Base-by-base conservation (phyloP, 2,329 filamentous ascomycete genomes). In the Pseudomassariella vexata region DNA sequence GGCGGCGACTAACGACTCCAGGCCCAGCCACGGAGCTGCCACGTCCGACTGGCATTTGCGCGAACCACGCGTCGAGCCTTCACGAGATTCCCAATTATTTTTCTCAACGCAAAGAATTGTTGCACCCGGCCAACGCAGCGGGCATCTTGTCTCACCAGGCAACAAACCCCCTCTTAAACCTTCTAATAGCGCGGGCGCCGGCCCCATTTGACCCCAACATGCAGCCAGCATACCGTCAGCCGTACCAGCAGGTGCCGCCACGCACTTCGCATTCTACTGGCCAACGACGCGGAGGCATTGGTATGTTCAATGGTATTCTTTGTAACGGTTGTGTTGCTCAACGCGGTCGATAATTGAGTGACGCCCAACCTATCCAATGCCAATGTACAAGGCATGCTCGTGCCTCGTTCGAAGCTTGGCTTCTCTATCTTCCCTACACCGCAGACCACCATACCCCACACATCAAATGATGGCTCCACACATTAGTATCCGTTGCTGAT, bases 171-270 rank as follows among this genome's bases (percentile, higher is more conserved):
- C 11, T 10, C 16, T 16, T 23, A 20, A 17, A 18, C 11, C 19
- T 15, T 28, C 17, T 11, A 15, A n/a, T n/a, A n/a, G n/a, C 16
- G 12, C 25, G 28, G 23, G 19, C 19, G 17, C 19, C 30, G 24
- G 12, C 8, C 24, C 10, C 5, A 17, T 25, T 30, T 36, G 31
- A 21, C 34, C 34, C 38, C 49, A 63, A 49, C 46, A 74, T 75
- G 70, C 70, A 74, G 57, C 57, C 60, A 36, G 66, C 70, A 43
- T 74, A 69, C 50, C 69, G 70, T 41, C 55, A 68, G 53, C 60
- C 63, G 50, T 67, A 46, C 37, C 51, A 70, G 45, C 69, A 68
- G 53, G 57, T 60, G 45, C 60, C 67, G 41, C 68, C 68, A 49
- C 59, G 68, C 42, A 60, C 64, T 42, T 61, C 66, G 44, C 68